phyloP scores from a whole-genome alignment of 257 asterid species.

The Rhazya stricta region DNA sequence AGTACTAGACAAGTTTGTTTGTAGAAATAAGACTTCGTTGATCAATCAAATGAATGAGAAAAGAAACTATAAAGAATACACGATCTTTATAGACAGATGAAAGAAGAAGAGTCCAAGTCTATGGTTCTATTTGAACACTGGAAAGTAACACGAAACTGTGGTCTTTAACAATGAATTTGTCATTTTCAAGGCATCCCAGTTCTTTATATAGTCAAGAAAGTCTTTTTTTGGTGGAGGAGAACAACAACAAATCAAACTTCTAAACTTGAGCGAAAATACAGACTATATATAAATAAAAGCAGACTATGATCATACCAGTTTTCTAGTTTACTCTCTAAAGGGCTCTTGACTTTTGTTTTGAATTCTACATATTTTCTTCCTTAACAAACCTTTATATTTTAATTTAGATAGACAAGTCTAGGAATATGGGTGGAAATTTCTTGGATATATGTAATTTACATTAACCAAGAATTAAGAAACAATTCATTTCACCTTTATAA shows the following conservation, averaged over 20 bases:
- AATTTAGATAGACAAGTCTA: too few species aligned
- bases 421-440: background rate
- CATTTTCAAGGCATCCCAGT: background rate
- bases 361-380: background rate
- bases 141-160: constrained; percentile 19
- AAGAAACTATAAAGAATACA: background rate
- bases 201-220: background rate
- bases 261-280: background rate
- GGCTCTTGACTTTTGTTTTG: background rate
- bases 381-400: background rate
- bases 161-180: too few species aligned
- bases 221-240: constrained; percentile 1
- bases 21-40: constrained; percentile 2
- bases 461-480: too few species aligned
- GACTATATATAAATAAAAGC: background rate
- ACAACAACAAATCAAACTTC: background rate
- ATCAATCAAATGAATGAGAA: background rate
- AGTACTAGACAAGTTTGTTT: background rate
- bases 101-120: constrained; percentile 13
- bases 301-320: too few species aligned
- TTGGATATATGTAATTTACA: background rate
- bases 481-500: too few species aligned
- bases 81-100: background rate
- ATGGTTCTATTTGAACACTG: background rate
- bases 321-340: background rate